phyloP scores from a whole-genome alignment of 163 green algal genomes.

The Dunaliella salina region DNA sequence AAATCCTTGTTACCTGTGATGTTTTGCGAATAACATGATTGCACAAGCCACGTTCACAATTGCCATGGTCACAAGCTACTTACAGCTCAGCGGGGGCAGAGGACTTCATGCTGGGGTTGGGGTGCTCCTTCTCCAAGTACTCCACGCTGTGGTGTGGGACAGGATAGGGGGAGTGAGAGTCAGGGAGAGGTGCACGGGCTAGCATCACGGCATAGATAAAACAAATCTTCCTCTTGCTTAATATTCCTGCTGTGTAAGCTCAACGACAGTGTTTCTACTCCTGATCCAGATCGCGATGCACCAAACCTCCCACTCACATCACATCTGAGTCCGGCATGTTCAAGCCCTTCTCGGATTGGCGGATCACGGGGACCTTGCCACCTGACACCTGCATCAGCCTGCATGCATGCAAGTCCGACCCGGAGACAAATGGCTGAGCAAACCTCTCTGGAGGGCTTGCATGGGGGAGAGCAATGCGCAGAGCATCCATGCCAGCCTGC shows the following conservation, averaged over 20 bases:
- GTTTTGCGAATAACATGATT: no score
- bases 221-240: no score
- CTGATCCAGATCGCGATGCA: background rate
- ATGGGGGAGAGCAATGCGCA: no score
- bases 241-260: no score
- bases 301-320: slow-evolving; percentile 22
- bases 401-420: background rate
- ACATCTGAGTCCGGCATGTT: slow-evolving; percentile 33
- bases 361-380: slow-evolving; percentile 49
- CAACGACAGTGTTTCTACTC: no score
- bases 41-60: no score
- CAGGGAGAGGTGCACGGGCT: no score
- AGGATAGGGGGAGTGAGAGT: background rate
- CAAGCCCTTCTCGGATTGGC: slow-evolving; percentile 15
- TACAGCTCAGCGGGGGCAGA: slow-evolving; percentile 19
- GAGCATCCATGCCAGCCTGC: no score
- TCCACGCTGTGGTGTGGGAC: slow-evolving; percentile 10
- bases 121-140: slow-evolving; percentile 29
- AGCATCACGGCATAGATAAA: no score
- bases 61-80: slow-evolving; percentile 11
- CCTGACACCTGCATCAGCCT: slow-evolving; percentile 40
- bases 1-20: no score
- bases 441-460: no score
- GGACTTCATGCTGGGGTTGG: slow-evolving; percentile 18
- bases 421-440: no score